These are phyloP conservation scores for Erythrophleum ivorense DNA, from an alignment of 331 rosid species.

Conservation along the genomic window DNA sequence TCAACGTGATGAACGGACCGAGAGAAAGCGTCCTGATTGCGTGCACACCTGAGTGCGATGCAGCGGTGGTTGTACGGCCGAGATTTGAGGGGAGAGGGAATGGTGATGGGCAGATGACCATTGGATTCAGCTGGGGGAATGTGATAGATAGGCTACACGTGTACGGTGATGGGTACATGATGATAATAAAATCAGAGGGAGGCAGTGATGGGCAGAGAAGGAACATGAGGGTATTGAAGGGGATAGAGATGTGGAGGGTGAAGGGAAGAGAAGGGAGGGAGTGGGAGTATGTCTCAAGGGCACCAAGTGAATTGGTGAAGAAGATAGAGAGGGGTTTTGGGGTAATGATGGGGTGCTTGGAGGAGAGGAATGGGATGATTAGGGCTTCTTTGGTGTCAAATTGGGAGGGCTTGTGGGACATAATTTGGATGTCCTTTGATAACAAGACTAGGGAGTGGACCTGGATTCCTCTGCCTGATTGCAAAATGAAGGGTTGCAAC, in stretches of 20 bases:
- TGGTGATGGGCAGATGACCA: conserved; percentile 26
- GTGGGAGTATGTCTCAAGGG: conserved; percentile 53
- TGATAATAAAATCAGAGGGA: conserved; percentile 53
- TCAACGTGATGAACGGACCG: conserved; percentile 47
- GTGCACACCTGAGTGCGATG: not conserved
- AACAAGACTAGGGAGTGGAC: conserved; percentile 43
- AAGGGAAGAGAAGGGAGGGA: conserved; percentile 44
- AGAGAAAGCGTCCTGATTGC: conserved; percentile 55
- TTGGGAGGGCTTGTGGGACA: conserved; percentile 64
- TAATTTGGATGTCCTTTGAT: conserved; percentile 54
- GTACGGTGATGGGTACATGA: conserved; percentile 73
- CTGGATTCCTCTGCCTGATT: conserved; percentile 59
- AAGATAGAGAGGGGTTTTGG: conserved; percentile 56
- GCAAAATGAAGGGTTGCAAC: conserved; percentile 65
- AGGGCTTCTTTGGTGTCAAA: conserved; percentile 60
- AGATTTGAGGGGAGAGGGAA: conserved; percentile 20
- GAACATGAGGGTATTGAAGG: conserved; percentile 43
- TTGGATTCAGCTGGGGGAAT: conserved; percentile 62
- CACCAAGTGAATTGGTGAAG: conserved; percentile 38
- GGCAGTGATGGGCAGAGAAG: not conserved
- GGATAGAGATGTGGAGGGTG: conserved; percentile 65
- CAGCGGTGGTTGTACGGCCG: conserved; percentile 53
- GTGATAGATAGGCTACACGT: conserved; percentile 59
- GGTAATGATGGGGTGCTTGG: conserved; percentile 73
- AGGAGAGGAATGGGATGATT: conserved; percentile 50